Conservation (phyloP, 257 asterid species). For the Nicotiana attenuata region DNA sequence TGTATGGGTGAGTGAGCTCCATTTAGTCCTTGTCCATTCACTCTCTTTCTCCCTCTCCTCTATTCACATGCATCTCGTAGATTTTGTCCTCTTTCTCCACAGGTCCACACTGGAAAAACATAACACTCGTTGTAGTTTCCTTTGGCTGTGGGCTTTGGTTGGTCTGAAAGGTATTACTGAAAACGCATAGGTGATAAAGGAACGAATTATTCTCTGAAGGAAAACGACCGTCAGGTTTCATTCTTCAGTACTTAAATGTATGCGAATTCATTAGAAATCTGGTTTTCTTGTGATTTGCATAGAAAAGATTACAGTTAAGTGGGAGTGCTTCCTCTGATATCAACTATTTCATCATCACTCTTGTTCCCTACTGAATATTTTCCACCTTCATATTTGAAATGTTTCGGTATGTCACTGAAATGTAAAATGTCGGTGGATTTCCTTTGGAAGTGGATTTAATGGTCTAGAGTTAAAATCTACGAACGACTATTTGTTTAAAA, state of each 20-base stretch:
- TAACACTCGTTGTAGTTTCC: not conserved
- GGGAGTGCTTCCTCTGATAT: not conserved
- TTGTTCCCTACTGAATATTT: not conserved
- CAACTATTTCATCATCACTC: not conserved
- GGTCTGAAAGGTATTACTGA: not conserved
- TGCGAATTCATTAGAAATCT: not conserved
- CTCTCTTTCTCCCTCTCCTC: not conserved
- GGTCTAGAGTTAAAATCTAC: not conserved
- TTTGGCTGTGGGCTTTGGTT: not conserved
- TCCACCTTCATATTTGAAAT: not conserved
- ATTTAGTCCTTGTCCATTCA: not conserved
- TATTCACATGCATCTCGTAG: not conserved
- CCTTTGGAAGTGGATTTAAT: not conserved
- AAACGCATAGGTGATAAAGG: not conserved
- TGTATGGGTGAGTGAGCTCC: not conserved
- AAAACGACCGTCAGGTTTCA: not conserved
- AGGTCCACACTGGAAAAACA: not conserved
- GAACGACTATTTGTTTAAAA: no score
- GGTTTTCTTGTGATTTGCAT: not conserved
- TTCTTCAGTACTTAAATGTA: not conserved
- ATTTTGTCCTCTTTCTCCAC: not conserved
- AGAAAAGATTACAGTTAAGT: not conserved
- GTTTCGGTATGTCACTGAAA: not conserved
- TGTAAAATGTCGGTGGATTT: not conserved
- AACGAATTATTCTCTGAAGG: not conserved